phyloP scores from a whole-genome alignment of 192 early-diverging fungal species.

The Backusella liffmaniae region DNA sequence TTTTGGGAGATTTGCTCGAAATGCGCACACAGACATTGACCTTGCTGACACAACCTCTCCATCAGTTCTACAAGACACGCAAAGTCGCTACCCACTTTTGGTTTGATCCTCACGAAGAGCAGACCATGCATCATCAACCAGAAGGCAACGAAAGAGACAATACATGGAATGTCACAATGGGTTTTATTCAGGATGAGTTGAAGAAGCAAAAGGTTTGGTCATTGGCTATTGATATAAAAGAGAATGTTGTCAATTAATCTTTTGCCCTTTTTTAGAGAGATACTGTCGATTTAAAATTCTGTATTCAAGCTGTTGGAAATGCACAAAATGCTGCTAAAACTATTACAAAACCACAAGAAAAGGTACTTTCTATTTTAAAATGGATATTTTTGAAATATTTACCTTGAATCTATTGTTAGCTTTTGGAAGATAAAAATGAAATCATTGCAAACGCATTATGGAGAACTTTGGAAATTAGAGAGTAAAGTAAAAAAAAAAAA shows the following conservation, averaged over 20 bases:
- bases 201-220: constrained; percentile 32
- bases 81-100: constrained; percentile 62
- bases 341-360: constrained; percentile 23
- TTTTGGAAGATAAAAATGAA: constrained; percentile 38
- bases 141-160: constrained; percentile 37
- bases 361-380: not conserved
- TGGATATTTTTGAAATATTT: not conserved
- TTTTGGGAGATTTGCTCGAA: constrained; percentile 58
- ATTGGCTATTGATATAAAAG: not conserved
- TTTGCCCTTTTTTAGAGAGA: constrained; percentile 23
- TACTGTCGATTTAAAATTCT: constrained; percentile 41
- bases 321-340: constrained; percentile 37
- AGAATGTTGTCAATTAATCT: not conserved
- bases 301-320: constrained; percentile 32
- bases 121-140: constrained; percentile 59
- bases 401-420: constrained; percentile 18
- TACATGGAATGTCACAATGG: constrained; percentile 26
- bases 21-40: constrained; percentile 60
- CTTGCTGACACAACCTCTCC: constrained; percentile 55
- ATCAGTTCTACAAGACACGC: constrained; percentile 64
- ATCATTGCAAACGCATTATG: constrained; percentile 42
- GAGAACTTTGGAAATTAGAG: constrained; percentile 41
- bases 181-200: constrained; percentile 36
- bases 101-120: constrained; percentile 57
- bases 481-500: constrained; percentile 25